These are phyloP conservation scores for Areca catechu DNA, from an alignment of 176 grass and related monocot species.

Conservation along the genomic window DNA sequence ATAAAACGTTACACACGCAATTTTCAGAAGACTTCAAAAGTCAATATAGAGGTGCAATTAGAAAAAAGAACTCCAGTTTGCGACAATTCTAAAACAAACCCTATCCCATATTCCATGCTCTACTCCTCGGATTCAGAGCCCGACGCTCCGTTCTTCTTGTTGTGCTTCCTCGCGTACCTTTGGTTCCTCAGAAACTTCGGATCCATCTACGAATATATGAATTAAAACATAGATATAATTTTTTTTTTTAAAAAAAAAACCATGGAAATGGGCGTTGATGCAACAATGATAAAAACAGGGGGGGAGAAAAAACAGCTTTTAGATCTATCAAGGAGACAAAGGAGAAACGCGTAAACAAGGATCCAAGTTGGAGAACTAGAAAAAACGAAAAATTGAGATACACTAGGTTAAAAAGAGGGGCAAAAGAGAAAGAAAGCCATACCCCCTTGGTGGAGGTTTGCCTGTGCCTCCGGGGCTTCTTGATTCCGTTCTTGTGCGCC, in stretches of 20 bases:
- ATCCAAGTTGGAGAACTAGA: neutral
- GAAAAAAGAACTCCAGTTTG: too few species aligned
- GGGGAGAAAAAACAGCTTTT: too few species aligned
- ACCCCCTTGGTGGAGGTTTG: slow-evolving; percentile 8
- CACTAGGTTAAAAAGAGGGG: neutral
- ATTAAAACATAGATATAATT: too few species aligned
- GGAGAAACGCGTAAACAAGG: too few species aligned
- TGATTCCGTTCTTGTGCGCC: slow-evolving; percentile 13
- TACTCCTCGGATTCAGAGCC: slow-evolving; percentile 1
- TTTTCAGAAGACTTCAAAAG: too few species aligned
- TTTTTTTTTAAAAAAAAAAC: too few species aligned
- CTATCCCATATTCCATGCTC: neutral
- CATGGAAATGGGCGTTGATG: too few species aligned
- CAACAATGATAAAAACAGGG: too few species aligned
- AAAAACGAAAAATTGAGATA: neutral
- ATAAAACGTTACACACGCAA: too few species aligned
- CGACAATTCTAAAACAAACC: too few species aligned
- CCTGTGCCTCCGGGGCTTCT: slow-evolving; percentile 7
- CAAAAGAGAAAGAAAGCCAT: neutral
- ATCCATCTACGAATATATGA: slow-evolving; percentile 1
- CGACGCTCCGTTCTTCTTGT: neutral
- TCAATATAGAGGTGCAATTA: too few species aligned
- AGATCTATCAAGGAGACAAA: too few species aligned
- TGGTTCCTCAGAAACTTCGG: slow-evolving; percentile 5
- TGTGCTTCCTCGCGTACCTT: slow-evolving; percentile 6